These are phyloP conservation scores for Shiraia sp. DNA, from an alignment of 2,329 filamentous ascomycete genomes.

Conservation along the genomic window DNA sequence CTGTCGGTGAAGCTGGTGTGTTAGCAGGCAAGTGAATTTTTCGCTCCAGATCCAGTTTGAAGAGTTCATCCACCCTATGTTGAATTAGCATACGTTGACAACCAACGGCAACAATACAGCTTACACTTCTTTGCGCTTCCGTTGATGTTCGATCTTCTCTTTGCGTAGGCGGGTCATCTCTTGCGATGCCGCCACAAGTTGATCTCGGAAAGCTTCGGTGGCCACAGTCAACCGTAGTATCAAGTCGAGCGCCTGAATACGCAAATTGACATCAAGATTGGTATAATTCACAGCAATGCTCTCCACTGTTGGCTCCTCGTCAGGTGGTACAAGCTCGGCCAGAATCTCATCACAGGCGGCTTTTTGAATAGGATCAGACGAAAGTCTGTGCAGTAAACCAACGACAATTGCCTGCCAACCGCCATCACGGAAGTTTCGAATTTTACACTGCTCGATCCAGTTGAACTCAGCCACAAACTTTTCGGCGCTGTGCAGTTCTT, in stretches of 20 bases:
- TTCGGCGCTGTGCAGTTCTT: constrained; percentile 65
- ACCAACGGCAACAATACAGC: constrained; percentile 28
- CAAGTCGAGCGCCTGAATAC: constrained; percentile 79
- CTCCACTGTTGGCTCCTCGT: constrained; percentile 73
- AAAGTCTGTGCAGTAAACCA: constrained; percentile 82
- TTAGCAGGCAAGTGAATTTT: constrained; percentile 76
- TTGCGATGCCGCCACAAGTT: constrained; percentile 89
- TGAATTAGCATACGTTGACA: constrained; percentile 5
- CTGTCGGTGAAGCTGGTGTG: constrained; percentile 62
- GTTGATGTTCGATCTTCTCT: constrained; percentile 91
- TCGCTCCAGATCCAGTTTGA: constrained; percentile 70
- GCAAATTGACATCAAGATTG: constrained; percentile 78
- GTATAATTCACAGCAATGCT: constrained; percentile 75
- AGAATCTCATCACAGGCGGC: constrained; percentile 78
- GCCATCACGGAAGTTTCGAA: constrained; percentile 82
- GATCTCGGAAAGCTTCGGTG: constrained; percentile 82
- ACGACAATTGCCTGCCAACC: constrained; percentile 92
- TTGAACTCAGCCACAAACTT: constrained; percentile 75
- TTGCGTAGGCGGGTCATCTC: constrained; percentile 95
- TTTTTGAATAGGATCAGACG: constrained; percentile 71
- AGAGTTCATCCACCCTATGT: constrained; percentile 70
- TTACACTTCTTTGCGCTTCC: constrained; percentile 68
- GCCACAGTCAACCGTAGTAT: constrained; percentile 84
- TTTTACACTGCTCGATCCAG: constrained; percentile 83
- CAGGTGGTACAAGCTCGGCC: constrained; percentile 76